Evolutionary conservation across 2,329 filamentous ascomycete genomes (phyloP), one percentile per base, ranked within the genome.

Genomic region (Didymella segeticola): DNA sequence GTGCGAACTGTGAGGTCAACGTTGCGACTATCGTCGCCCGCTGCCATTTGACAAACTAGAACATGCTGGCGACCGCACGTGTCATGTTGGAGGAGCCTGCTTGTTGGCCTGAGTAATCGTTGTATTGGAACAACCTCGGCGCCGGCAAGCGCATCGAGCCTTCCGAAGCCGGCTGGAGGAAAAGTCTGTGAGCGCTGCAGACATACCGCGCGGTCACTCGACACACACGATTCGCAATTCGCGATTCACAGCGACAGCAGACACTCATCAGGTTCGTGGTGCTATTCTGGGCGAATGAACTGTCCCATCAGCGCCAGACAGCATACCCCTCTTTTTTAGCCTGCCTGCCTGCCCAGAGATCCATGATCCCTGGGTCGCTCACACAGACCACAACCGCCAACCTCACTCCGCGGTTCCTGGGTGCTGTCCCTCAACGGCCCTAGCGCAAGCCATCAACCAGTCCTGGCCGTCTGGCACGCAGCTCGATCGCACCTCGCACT

Each of bases 371-470:
- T 61, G 60, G 56, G 60, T 48, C 56, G 56, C 62, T 64, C 58
- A 65, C 63, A 62, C 64, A 63, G 59, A 63, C 63, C 63, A 62
- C 62, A 61, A 57, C 66, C 62, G 59, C 66, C 62, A 62, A 60
- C 62, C 60, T 64, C 65, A 66, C 54, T 64, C 57, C 60, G 51
- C 52, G 45, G 51, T 62, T 57, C 61, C 60, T 51, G 67, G 58
- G 64, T 61, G 51, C 61, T 57, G 63, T 56, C 63, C 42, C 59
- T 60, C 57, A 11, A 43, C 61, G 61, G 63, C 63, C 70, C 66
- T 57, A 68, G 70, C 70, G 68, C 54, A 65, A 61, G 61, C 65
- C 63, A 52, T 63, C 60, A 46, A 54, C 64, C 39, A 58, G 55
- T 58, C 56, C 64, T 53, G 57, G 56, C 41, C 45, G 53, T 53